Conservation (phyloP, 352 stramenopile genomes). For the Phytophthora melonis region DNA sequence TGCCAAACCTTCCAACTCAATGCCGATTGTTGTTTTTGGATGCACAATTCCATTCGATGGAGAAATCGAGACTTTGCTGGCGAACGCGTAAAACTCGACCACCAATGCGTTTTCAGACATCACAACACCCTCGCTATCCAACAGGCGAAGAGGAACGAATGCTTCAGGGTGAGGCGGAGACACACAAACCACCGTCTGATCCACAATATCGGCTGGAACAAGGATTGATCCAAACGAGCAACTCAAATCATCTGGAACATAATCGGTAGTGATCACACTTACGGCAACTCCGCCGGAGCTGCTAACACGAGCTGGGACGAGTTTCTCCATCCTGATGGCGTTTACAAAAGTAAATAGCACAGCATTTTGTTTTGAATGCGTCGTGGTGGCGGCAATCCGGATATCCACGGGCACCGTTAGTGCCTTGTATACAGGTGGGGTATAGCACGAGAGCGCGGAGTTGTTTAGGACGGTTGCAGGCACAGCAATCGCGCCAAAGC, state of each 20-base stretch:
- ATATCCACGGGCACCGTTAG: slow-evolving; percentile 41
- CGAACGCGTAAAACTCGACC: slow-evolving; percentile 40
- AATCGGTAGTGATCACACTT: slow-evolving; percentile 25
- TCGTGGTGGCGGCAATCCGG: slow-evolving; percentile 9
- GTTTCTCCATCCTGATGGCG: slow-evolving; percentile 28
- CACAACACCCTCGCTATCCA: slow-evolving; percentile 13
- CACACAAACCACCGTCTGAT: slow-evolving; percentile 38
- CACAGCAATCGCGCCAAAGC: slow-evolving; percentile 37
- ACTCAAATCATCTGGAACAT: slow-evolving; percentile 27
- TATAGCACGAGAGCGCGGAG: slow-evolving; percentile 37
- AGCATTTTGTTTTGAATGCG: slow-evolving; percentile 11
- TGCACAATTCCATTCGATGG: slow-evolving; percentile 48
- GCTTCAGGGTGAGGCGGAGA: slow-evolving; percentile 33
- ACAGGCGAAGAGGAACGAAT: slow-evolving; percentile 40
- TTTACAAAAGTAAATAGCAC: slow-evolving; percentile 28
- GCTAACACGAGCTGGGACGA: slow-evolving; percentile 26
- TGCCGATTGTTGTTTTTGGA: slow-evolving; percentile 30
- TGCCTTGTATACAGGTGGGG: slow-evolving; percentile 29
- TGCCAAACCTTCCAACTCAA: slow-evolving; percentile 32
- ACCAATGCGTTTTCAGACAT: slow-evolving; percentile 55
- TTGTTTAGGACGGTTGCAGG: slow-evolving; percentile 26
- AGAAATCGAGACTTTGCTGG: slow-evolving; percentile 21
- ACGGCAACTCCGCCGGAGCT: slow-evolving; percentile 27
- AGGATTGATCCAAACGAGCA: slow-evolving; percentile 49
- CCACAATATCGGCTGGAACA: slow-evolving; percentile 28